These are phyloP conservation scores for Gliomastix tumulicola DNA, from an alignment of 2,329 filamentous ascomycete genomes.

Conservation along the genomic window DNA sequence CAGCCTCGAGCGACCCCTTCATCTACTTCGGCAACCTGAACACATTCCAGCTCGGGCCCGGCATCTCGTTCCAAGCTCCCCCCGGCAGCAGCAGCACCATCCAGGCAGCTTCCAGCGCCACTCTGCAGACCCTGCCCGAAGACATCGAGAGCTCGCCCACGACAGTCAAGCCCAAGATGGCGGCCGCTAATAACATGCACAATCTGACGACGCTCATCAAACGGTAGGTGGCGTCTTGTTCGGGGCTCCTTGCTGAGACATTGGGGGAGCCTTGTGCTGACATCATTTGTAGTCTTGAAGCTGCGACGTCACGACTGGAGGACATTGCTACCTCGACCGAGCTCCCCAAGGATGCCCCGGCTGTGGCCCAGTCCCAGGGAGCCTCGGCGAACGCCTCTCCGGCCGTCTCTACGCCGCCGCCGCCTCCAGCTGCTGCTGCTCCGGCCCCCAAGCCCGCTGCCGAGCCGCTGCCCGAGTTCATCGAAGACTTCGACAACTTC, in stretches of 20 bases:
- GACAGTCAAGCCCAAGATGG: too few relatives aligned
- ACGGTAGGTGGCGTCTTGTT: slow-evolving; percentile 51
- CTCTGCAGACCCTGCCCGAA: too few relatives aligned
- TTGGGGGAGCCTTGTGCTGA: too few relatives aligned
- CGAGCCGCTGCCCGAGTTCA: slow-evolving; percentile 63
- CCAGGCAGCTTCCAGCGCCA: too few relatives aligned
- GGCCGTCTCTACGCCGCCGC: slow-evolving; percentile 13
- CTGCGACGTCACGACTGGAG: slow-evolving; percentile 90
- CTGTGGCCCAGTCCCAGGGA: slow-evolving; percentile 27
- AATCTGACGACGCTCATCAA: slow-evolving; percentile 97
- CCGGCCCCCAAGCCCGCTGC: slow-evolving; percentile 32
- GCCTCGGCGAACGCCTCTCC: slow-evolving; percentile 21
- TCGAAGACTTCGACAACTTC: slow-evolving; percentile 82
- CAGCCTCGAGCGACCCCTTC: too few relatives aligned
- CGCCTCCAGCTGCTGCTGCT: slow-evolving; percentile 9
- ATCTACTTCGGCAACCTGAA: too few relatives aligned
- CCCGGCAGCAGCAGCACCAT: too few relatives aligned
- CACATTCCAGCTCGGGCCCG: too few relatives aligned
- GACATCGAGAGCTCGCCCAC: too few relatives aligned
- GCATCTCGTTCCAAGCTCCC: too few relatives aligned
- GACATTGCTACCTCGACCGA: slow-evolving; percentile 83
- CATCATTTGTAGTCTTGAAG: slow-evolving; percentile 68
- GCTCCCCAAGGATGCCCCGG: slow-evolving; percentile 42
- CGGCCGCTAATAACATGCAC: slow-evolving; percentile 79
- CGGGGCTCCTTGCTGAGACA: neutral